Base-by-base conservation (phyloP, 495 filamentous ascomycete genomes). In the Hypoxylon subgilvum region DNA sequence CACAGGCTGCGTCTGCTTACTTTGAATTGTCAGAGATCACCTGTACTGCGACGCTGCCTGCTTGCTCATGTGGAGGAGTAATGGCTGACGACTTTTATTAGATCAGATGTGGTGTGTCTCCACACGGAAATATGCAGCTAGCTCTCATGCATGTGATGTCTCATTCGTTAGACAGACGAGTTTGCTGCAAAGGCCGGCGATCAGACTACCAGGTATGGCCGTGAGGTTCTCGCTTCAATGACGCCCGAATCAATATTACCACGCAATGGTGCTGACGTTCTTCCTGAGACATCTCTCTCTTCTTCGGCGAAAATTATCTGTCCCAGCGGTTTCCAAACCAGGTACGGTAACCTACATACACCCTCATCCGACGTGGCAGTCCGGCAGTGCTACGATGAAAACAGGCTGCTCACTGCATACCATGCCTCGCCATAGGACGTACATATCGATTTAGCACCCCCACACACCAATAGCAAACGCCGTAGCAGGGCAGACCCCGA, bases 381-480 rank as follows among this genome's bases (percentile, higher is more conserved):
- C 31, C 35, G 4, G 38, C 25, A 40, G 61, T 51, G 49, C 54
- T 38, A 50, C 61, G 50, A 52, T 40, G 34, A 47, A 64, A 58
- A 50, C 4, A 8, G 3, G 61, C 54, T 64, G 53, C 53, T 64
- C 58, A 64, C 61, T 64, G 61, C 61, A 64, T 64, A 64, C 50
- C 53, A 25, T 38, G 38, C 49, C 32, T 58, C 39, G 43, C 61
- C 45, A 54, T 44, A 55, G 49, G 48, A 57, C 53, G 19, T 63
- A 42, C 10, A 18, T 36, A 56, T 58, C 53, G 31, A 42, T 44
- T 40, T 31, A 61, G 44, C 34, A 34, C 31, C 48, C 54, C 43
- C 61, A 53, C 61, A 64, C 61, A 58, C 54, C 61, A 54, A 45
- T 36, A 58, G 61, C 61, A 64, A 64, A 64, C 43, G 45, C 61